phyloP scores from a whole-genome alignment of 2,329 filamentous ascomycete species.

The Xylaria sp. region DNA sequence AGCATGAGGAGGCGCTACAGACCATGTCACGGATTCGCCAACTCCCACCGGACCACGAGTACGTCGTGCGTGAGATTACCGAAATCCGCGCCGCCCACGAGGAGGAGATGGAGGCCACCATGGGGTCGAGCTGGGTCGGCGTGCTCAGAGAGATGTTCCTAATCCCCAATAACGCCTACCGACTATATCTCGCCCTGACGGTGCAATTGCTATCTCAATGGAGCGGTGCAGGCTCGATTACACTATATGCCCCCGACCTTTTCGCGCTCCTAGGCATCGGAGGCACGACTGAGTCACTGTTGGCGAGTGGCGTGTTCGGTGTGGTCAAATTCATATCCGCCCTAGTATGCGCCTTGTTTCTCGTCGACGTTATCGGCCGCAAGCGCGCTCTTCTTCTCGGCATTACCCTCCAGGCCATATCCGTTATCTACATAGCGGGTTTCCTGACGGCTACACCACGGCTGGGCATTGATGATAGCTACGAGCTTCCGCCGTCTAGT shows the following conservation, averaged over 20 bases:
- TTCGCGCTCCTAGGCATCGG: constrained; percentile 78
- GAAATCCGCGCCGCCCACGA: constrained; percentile 74
- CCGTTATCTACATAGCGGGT: constrained; percentile 71
- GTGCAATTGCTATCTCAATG: constrained; percentile 80
- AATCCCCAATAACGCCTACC: constrained; percentile 76
- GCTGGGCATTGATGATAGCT: constrained; percentile 62
- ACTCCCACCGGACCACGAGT: constrained; percentile 68
- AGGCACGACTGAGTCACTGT: constrained; percentile 74
- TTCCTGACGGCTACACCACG: constrained; percentile 73
- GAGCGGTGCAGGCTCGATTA: constrained; percentile 79
- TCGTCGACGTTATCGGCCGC: constrained; percentile 82
- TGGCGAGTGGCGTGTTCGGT: constrained; percentile 80
- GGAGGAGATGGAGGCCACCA: constrained; percentile 77
- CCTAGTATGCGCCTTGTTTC: constrained; percentile 77
- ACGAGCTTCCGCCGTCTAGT: constrained; percentile 60
- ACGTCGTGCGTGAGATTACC: constrained; percentile 70
- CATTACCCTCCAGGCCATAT: constrained; percentile 68
- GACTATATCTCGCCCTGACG: constrained; percentile 74
- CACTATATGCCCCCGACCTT: constrained; percentile 79
- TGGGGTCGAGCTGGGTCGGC: constrained; percentile 72
- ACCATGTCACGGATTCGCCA: constrained; percentile 69
- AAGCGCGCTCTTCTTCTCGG: constrained; percentile 73
- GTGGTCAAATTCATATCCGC: constrained; percentile 77
- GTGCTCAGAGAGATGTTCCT: constrained; percentile 76
- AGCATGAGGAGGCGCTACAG: constrained; percentile 66